A percentile compares a stretch with the other conserved stretches of the same genome.
Evolutionary conservation across 1,284 basidiomycete species (phyloP).

Genomic region (Albatrellus sp.): DNA sequence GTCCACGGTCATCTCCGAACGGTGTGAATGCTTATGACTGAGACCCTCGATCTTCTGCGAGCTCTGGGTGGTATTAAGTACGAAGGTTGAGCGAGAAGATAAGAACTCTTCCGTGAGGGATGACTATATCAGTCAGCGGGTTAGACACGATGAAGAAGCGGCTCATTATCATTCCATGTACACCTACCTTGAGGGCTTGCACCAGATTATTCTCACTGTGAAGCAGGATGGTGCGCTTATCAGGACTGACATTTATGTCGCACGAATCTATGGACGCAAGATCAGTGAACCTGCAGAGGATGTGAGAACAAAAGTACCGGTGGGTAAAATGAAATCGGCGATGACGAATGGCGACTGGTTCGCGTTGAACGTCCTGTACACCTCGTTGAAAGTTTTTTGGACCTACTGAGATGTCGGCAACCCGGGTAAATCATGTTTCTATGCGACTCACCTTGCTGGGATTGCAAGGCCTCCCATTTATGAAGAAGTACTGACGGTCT

Average conservation of each 20-base stretch:
- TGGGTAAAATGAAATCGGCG: conserved; percentile 74
- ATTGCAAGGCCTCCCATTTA: conserved; percentile 88
- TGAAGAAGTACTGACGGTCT: conserved; percentile 89
- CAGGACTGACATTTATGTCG: conserved; percentile 95
- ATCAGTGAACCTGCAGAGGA: not conserved
- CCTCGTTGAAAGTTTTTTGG: conserved; percentile 81
- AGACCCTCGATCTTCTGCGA: not conserved
- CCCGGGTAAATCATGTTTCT: not conserved
- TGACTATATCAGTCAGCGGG: not conserved
- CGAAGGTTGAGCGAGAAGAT: conserved; percentile 49
- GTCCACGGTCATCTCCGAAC: not conserved
- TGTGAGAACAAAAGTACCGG: conserved; percentile 28
- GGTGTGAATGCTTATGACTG: not conserved
- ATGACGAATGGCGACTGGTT: conserved; percentile 76
- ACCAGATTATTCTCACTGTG: conserved; percentile 83
- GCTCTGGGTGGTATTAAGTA: conserved; percentile 15
- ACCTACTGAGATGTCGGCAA: conserved; percentile 30
- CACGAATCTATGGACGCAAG: conserved; percentile 46
- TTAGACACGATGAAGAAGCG: not conserved
- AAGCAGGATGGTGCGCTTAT: conserved; percentile 90
- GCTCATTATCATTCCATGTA: not conserved
- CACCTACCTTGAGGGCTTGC: conserved; percentile 60
- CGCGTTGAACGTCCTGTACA: conserved; percentile 77
- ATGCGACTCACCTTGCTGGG: conserved; percentile 48
- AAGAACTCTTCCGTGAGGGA: conserved; percentile 4